Conservation (phyloP, 768 basidiomycete genomes). For the Tulasnella sp. region DNA sequence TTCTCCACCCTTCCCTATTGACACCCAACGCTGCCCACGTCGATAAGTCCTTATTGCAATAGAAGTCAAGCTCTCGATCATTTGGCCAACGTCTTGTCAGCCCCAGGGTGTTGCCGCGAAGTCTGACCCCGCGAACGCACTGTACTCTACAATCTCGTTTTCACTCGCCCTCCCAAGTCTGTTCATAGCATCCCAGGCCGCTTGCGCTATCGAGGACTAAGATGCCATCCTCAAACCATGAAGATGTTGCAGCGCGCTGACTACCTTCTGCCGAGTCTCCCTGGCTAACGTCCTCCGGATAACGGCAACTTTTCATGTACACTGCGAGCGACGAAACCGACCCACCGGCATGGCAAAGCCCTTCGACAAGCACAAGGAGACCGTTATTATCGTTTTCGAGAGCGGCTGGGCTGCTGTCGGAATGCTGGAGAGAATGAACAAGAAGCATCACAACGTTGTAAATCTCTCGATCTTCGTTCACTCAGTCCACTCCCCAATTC, state of each 20-base stretch:
- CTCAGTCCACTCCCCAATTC: too few relatives aligned
- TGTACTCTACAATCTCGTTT: constrained; percentile 67
- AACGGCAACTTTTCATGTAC: constrained; percentile 58
- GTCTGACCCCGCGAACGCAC: constrained; percentile 34
- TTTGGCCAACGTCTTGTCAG: too few relatives aligned
- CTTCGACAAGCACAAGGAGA: constrained; percentile 87
- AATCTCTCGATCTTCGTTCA: too few relatives aligned
- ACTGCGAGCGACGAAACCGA: constrained; percentile 70
- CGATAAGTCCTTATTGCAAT: too few relatives aligned
- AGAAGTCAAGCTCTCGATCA: too few relatives aligned
- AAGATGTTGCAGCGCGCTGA: constrained; percentile 40
- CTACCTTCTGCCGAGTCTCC: constrained; percentile 63
- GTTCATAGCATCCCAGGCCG: too few relatives aligned
- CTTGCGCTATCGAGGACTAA: too few relatives aligned
- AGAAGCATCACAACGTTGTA: constrained; percentile 90
- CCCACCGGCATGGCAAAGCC: constrained; percentile 74
- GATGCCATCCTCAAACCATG: too few relatives aligned
- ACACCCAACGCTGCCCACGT: too few relatives aligned
- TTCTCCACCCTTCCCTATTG: too few relatives aligned
- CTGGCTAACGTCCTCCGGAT: constrained; percentile 55
- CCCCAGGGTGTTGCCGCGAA: too few relatives aligned
- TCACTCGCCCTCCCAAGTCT: too few relatives aligned
- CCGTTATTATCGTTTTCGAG: constrained; percentile 85
- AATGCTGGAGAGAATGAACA: constrained; percentile 83
- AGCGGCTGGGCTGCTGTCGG: constrained; percentile 97